A percentile compares a stretch with the other conserved stretches of the same genome.
Conservation (phyloP, 805 yeast genomes). For the Metschnikowia gruessii region DNA sequence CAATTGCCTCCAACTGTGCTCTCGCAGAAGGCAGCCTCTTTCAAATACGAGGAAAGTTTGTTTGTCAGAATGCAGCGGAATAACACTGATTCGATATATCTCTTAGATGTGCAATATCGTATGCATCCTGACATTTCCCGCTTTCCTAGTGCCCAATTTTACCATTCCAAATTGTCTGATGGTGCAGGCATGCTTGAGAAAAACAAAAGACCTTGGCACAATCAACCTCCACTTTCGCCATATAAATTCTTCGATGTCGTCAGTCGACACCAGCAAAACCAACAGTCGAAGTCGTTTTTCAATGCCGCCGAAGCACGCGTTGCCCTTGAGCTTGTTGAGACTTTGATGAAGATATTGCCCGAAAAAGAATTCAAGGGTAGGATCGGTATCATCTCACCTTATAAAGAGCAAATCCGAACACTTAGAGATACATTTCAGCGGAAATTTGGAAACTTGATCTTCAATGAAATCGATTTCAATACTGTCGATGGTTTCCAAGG, state of each 20-base stretch:
- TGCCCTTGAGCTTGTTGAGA: slow-evolving; percentile 61
- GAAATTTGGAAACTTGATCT: slow-evolving; percentile 60
- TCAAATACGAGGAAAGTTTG: slow-evolving; percentile 82
- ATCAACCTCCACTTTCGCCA: slow-evolving; percentile 54
- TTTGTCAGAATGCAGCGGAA: slow-evolving; percentile 89
- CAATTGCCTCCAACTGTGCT: slow-evolving; percentile 96
- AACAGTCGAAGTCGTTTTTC: slow-evolving; percentile 63
- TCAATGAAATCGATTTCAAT: slow-evolving; percentile 75
- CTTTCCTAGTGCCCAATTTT: slow-evolving; percentile 86
- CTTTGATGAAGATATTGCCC: slow-evolving; percentile 49
- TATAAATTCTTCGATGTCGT: slow-evolving; percentile 71
- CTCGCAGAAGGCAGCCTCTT: slow-evolving; percentile 79
- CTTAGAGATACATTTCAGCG: slow-evolving; percentile 56
- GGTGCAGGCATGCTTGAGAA: slow-evolving; percentile 67
- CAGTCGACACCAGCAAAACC: slow-evolving; percentile 62
- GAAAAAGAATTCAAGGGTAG: slow-evolving; percentile 58
- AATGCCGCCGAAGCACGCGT: slow-evolving; percentile 71
- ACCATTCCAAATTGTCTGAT: slow-evolving; percentile 66
- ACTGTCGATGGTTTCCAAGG: slow-evolving; percentile 98
- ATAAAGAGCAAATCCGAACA: slow-evolving; percentile 76
- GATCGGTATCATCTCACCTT: slow-evolving; percentile 92
- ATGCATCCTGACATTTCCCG: slow-evolving; percentile 92
- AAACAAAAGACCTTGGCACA: slow-evolving; percentile 77
- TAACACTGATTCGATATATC: slow-evolving; percentile 56
- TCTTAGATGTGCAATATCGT: slow-evolving; percentile 90